Conservation (phyloP, 805 yeast genomes). For the Yamadazyma scolyti region DNA sequence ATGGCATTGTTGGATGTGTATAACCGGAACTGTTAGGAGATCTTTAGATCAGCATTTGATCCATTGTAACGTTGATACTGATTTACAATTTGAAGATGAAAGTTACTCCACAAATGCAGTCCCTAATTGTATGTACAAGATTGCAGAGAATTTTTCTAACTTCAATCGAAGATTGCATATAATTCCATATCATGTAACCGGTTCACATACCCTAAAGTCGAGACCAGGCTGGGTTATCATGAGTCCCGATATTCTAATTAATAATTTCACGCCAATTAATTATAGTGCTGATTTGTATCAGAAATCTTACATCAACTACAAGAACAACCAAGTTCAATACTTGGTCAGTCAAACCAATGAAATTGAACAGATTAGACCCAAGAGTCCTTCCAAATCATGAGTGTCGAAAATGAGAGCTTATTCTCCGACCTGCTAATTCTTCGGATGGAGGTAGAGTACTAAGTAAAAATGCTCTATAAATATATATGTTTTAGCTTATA, state of each 20-base stretch:
- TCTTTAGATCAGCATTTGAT: slow-evolving; percentile 79
- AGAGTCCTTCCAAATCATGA: slow-evolving; percentile 53
- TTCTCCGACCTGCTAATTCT: no score
- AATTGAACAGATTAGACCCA: slow-evolving; percentile 79
- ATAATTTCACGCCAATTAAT: slow-evolving; percentile 51
- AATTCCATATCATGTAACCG: slow-evolving; percentile 69
- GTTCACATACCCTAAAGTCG: slow-evolving; percentile 55
- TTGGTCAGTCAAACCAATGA: slow-evolving; percentile 65
- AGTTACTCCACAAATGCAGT: slow-evolving; percentile 18
- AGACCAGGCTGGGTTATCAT: slow-evolving; percentile 91
- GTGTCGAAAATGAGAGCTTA: not conserved
- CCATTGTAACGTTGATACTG: slow-evolving; percentile 91
- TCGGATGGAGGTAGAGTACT: no score
- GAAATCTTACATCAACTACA: slow-evolving; percentile 27
- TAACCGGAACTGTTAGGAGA: slow-evolving; percentile 89
- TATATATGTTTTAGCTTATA: no score
- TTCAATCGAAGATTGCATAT: slow-evolving; percentile 82
- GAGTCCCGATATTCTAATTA: slow-evolving; percentile 76
- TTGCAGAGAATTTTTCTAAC: slow-evolving; percentile 85
- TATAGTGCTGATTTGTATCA: slow-evolving; percentile 29
- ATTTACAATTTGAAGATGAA: slow-evolving; percentile 61
- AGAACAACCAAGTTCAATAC: slow-evolving; percentile 41
- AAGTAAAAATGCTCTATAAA: no score
- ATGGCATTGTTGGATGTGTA: slow-evolving; percentile 99
- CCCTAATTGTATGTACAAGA: slow-evolving; percentile 73